Conservation (phyloP, 768 basidiomycete species). For the Lentinula detonsa region DNA sequence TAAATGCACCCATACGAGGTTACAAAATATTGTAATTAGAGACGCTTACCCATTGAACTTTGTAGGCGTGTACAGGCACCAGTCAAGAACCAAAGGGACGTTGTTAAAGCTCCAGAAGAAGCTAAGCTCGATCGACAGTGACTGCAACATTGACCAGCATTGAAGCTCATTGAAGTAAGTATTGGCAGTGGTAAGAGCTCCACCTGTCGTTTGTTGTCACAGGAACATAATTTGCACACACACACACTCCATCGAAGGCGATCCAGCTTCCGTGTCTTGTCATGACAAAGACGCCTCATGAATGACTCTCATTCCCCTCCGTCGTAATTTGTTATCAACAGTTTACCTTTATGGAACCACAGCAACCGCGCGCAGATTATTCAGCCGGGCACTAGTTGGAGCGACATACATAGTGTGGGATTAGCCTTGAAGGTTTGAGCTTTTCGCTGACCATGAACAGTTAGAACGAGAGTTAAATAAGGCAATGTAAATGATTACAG, state of each 20-base stretch:
- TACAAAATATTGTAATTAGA: not conserved
- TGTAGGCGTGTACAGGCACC: not conserved
- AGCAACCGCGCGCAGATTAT: not conserved
- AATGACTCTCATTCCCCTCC: too few relatives aligned
- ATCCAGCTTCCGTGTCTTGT: not conserved
- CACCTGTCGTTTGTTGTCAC: constrained; percentile 1
- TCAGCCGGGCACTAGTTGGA: not conserved
- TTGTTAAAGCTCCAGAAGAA: not conserved
- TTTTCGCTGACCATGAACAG: not conserved
- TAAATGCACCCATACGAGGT: not conserved
- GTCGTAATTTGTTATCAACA: not conserved
- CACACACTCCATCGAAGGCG: not conserved
- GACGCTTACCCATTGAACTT: not conserved
- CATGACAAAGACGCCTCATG: not conserved
- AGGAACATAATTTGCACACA: not conserved
- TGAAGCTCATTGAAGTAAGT: not conserved
- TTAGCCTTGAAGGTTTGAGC: not conserved
- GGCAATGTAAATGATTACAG: not conserved
- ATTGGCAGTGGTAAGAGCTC: not conserved
- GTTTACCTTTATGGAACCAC: not conserved
- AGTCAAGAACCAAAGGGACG: not conserved
- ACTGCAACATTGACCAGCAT: not conserved
- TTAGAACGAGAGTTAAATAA: not conserved
- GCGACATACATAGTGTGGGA: not conserved
- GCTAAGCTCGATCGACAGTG: constrained; percentile 1